Conservation (phyloP, 768 basidiomycete genomes). For the Pulveroboletus sp. region DNA sequence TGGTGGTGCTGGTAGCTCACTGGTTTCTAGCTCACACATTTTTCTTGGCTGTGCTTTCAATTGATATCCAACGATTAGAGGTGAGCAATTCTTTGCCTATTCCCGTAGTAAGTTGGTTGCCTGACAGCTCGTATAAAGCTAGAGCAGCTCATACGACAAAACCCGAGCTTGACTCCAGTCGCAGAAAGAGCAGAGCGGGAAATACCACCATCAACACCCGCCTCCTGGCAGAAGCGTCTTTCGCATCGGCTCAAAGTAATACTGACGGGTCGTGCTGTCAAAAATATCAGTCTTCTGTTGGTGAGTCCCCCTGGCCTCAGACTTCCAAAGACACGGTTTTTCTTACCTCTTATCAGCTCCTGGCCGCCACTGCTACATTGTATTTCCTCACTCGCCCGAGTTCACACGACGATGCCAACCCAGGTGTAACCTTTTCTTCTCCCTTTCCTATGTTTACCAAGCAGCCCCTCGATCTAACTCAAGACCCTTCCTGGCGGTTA, state of each 20-base stretch:
- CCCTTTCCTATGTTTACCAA: slow-evolving; percentile 35
- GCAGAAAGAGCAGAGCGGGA: slow-evolving; percentile 28
- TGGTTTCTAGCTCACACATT: slow-evolving; percentile 98
- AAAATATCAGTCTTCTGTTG: slow-evolving; percentile 77
- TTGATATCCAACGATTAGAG: slow-evolving; percentile 93
- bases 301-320: slow-evolving; percentile 38
- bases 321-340: not conserved
- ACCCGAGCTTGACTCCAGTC: slow-evolving; percentile 50
- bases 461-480: slow-evolving; percentile 27
- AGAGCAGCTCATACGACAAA: slow-evolving; percentile 80
- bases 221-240: slow-evolving; percentile 33
- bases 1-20: slow-evolving; percentile 92
- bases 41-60: slow-evolving; percentile 90
- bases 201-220: slow-evolving; percentile 15
- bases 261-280: slow-evolving; percentile 63
- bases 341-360: slow-evolving; percentile 45
- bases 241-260: slow-evolving; percentile 35
- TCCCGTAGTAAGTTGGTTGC: not conserved
- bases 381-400: slow-evolving; percentile 67
- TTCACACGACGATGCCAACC: slow-evolving; percentile 28
- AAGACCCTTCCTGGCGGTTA: slow-evolving; percentile 57
- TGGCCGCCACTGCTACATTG: slow-evolving; percentile 70
- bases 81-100: slow-evolving; percentile 34
- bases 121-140: slow-evolving; percentile 44
- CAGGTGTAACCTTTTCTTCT: slow-evolving; percentile 13